phyloP scores from a whole-genome alignment of 768 basidiomycete species.

The Tylopilus plumbeoviolaceoides region DNA sequence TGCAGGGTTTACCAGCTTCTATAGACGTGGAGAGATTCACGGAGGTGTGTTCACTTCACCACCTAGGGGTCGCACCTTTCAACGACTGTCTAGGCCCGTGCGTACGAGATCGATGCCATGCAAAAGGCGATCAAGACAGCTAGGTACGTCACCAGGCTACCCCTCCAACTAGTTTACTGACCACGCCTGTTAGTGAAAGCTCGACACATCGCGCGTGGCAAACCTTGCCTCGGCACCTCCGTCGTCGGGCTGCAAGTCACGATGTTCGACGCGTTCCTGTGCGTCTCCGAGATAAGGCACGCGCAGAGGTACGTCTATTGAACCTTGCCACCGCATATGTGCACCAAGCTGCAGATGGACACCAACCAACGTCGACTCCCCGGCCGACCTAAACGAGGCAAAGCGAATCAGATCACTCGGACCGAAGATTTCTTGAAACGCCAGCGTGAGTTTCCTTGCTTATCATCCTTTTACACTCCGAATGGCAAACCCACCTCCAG shows the following conservation, averaged over 20 bases:
- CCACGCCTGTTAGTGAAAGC: conserved; percentile 42
- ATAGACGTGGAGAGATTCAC: conserved; percentile 89
- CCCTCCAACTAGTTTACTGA: neutral
- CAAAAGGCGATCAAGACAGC: conserved; percentile 80
- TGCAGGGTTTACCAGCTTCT: conserved; percentile 59
- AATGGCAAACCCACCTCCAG: conserved; percentile 36
- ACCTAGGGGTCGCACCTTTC: neutral
- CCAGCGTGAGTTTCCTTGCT: conserved; percentile 52
- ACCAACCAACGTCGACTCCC: conserved; percentile 38
- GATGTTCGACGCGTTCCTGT: conserved; percentile 87
- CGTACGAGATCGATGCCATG: conserved; percentile 90
- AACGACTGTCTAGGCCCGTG: conserved; percentile 55
- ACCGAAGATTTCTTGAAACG: conserved; percentile 64
- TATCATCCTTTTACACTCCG: neutral
- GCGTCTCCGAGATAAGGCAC: conserved; percentile 78
- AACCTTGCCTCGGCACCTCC: conserved; percentile 84
- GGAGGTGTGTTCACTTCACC: conserved; percentile 47
- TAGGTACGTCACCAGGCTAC: conserved; percentile 38
- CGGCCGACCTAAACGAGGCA: conserved; percentile 60
- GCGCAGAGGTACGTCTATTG: conserved; percentile 59
- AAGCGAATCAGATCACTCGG: conserved; percentile 50
- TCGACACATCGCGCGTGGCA: conserved; percentile 88
- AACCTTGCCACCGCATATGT: conserved; percentile 16
- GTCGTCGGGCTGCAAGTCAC: conserved; percentile 92
- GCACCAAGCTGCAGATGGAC: conserved; percentile 48